phyloP scores from a whole-genome alignment of 148 eudicot genomes.

The Chenopodium quinoa region DNA sequence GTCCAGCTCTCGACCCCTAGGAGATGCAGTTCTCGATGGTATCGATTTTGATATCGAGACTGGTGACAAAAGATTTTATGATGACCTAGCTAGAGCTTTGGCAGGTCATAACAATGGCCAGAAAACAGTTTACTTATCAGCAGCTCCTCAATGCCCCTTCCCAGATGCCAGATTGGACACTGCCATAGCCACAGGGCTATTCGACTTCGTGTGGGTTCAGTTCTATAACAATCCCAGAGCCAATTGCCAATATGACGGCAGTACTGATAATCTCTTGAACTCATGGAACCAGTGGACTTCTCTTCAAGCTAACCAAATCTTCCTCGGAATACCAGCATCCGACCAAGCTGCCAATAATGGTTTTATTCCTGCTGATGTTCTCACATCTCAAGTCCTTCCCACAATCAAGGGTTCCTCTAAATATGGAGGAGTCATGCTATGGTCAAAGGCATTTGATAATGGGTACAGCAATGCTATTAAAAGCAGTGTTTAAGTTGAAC shows the following conservation, averaged over 20 bases:
- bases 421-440: constrained; percentile 45
- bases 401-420: constrained; percentile 23
- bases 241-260: constrained; percentile 25
- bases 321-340: constrained; percentile 40
- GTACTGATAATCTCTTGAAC: constrained; percentile 9
- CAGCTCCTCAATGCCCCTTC: constrained; percentile 40
- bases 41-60: constrained; percentile 39
- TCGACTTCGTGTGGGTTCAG: constrained; percentile 41
- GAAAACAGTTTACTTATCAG: constrained; percentile 33
- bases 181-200: constrained; percentile 31
- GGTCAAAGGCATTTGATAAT: constrained; percentile 25
- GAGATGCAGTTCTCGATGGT: constrained; percentile 38
- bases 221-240: constrained; percentile 37
- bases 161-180: constrained; percentile 30
- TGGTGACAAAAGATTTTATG: constrained; percentile 23
- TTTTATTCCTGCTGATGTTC: constrained; percentile 30
- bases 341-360: constrained; percentile 29
- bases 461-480: constrained; percentile 20
- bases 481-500: constrained; percentile 3
- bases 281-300: constrained; percentile 32
- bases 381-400: constrained; percentile 32
- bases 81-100: constrained; percentile 31
- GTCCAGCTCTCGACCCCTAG: constrained; percentile 30
- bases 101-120: constrained; percentile 11
- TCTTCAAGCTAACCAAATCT: constrained; percentile 20